Evolutionary conservation across 1,284 basidiomycete species (phyloP).

Genomic region (Malassezia obtusa): DNA sequence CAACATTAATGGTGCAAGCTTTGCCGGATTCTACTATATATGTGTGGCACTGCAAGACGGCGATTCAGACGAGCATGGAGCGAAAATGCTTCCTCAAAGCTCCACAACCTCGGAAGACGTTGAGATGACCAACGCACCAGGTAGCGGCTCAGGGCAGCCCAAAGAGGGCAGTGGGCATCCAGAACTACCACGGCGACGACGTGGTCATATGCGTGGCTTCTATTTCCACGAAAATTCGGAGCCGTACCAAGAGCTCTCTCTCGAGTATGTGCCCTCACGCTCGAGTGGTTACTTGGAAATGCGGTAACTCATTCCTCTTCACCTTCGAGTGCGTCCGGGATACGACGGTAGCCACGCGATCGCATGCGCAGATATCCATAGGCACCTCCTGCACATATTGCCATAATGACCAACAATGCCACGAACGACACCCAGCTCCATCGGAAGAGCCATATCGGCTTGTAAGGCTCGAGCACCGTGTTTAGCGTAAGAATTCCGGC

Average conservation of each 20-base stretch:
- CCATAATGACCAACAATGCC: not conserved
- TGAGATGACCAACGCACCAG: not conserved
- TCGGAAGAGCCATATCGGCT: conserved; percentile 53
- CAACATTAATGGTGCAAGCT: conserved; percentile 89
- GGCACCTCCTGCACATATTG: conserved; percentile 6
- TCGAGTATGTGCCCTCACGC: conserved; percentile 49
- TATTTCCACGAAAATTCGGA: conserved; percentile 87
- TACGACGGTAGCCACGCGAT: conserved; percentile 11
- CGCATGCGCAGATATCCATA: conserved; percentile 2
- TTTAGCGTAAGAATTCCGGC: conserved; percentile 78
- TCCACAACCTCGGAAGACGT: conserved; percentile 2
- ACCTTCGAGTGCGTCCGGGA: conserved; percentile 24
- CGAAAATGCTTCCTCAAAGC: no score
- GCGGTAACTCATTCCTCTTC: conserved; percentile 39
- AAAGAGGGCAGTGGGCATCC: no score
- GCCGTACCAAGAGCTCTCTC: conserved; percentile 57
- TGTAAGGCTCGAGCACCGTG: conserved; percentile 69
- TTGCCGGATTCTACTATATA: conserved; percentile 71
- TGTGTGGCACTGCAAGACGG: conserved; percentile 59
- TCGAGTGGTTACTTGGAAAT: conserved; percentile 49
- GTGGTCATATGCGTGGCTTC: conserved; percentile 66
- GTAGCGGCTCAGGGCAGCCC: no score
- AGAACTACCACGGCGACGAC: not conserved
- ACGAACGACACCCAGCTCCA: conserved; percentile 21
- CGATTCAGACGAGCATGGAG: conserved; percentile 1